These are phyloP conservation scores for Flaveria bidentis DNA, from an alignment of 129 eudicot species.

Conservation along the genomic window DNA sequence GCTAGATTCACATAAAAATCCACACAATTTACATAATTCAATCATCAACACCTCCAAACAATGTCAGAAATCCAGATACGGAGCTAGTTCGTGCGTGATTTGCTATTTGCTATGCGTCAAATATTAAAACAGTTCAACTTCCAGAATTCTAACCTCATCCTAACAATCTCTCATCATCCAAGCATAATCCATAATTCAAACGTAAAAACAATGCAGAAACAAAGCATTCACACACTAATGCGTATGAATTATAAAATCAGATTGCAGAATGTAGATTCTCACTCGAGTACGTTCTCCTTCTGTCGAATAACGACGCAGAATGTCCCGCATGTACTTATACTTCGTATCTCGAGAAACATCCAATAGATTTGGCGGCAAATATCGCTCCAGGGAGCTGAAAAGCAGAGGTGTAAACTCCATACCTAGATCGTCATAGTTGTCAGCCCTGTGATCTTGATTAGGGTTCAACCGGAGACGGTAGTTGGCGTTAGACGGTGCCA, in stretches of 20 bases:
- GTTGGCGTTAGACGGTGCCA: constrained; percentile 39
- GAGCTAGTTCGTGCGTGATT: constrained; percentile 1
- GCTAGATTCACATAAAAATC: neutral
- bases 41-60: constrained; percentile 6
- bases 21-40: constrained; percentile 5
- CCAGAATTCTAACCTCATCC: neutral
- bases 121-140: neutral
- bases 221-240: neutral
- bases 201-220: constrained; percentile 10
- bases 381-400: constrained; percentile 74
- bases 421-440: constrained; percentile 65
- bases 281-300: constrained; percentile 80
- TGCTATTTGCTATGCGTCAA: neutral
- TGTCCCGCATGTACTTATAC: constrained; percentile 59
- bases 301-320: constrained; percentile 71
- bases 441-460: constrained; percentile 63
- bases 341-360: constrained; percentile 51
- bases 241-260: neutral
- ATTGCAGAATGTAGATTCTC: neutral
- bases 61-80: neutral
- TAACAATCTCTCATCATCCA: neutral
- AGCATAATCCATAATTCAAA: constrained; percentile 2
- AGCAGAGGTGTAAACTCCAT: constrained; percentile 69
- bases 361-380: constrained; percentile 65
- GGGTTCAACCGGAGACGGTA: constrained; percentile 74